Base-by-base conservation (phyloP, 129 eudicot genomes). In the Gnaphalium uliginosum region DNA sequence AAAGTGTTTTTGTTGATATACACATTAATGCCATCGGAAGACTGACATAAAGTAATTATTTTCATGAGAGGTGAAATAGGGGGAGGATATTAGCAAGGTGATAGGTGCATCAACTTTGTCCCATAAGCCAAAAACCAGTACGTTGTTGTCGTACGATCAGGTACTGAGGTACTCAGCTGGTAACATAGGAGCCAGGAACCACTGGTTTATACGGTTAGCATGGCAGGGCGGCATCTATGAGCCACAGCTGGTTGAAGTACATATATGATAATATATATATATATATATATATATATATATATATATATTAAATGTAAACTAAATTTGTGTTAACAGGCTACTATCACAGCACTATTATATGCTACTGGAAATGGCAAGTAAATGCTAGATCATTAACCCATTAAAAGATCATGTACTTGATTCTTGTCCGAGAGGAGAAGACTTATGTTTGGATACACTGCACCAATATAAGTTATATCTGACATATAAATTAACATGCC, bases 341-440 rank as follows among this genome's bases (percentile, higher is more conserved):
- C 48, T 39, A 48, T 48, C 39, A 8, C 14, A 48, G 18, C 60
- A 25, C 60, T 26, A 69, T 65, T 66, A 58, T 41, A 68, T 66
- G 76, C 21, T 77, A 66, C 60, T 27, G 21, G 66, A 59, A 43
- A 56, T 48, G 60, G 26, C 50, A 35, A 68, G 57, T 24, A n/a
- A n/a, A 21, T 21, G 14, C 25, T 68, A 15, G 8, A 68, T 24
- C 35, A 43, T 68, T 11, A 41, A 41, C 3, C 57, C 18, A 1
- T 37, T 15, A 43, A 41, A 39, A 39, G 27, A 17, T 24, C n/a
- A 25, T 35, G 56, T 26, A 17, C 30, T 39, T 11, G 41, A 68
- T 23, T 22, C 23, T 18, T 7, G 14, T 68, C 6, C 17, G 19
- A 0, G 59, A 68, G 57, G 59, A 15, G 21, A 68, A 68, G 73